Evolutionary conservation across 2,329 filamentous ascomycete genomes (phyloP).

Genomic region (Colletotrichum sp.): DNA sequence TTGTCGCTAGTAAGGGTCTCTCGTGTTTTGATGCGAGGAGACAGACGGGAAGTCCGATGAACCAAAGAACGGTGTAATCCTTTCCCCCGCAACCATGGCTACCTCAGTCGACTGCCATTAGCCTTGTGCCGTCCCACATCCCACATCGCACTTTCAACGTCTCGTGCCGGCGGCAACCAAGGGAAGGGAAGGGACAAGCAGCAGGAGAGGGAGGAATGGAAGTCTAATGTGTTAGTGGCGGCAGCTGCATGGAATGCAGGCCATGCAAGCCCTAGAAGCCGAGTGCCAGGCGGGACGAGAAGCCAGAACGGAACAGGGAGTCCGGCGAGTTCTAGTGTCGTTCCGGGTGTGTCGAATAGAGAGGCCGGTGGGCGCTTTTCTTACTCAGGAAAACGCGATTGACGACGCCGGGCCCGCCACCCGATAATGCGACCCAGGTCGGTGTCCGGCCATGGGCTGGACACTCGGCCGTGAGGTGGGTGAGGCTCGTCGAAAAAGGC

Average conservation of each 20-base stretch:
- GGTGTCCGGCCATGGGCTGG: background rate
- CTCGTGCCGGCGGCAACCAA: background rate
- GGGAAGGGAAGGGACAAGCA: background rate
- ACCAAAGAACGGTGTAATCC: background rate
- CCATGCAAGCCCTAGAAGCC: background rate
- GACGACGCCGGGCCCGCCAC: background rate
- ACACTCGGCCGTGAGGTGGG: background rate
- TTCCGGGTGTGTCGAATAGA: background rate
- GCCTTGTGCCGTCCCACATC: background rate
- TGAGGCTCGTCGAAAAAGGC: background rate
- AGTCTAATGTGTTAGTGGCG: background rate
- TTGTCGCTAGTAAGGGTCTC: background rate
- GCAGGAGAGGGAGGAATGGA: background rate
- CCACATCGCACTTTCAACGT: background rate
- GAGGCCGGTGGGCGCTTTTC: background rate
- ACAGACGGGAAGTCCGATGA: slow-evolving; percentile 7
- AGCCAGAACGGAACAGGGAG: background rate
- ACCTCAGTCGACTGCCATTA: background rate
- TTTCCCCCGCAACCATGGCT: slow-evolving; percentile 6
- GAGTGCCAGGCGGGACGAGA: background rate
- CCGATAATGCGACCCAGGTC: background rate
- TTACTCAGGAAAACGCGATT: background rate
- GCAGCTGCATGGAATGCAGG: background rate
- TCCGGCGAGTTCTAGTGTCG: background rate
- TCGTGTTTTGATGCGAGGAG: background rate